Base-by-base conservation (phyloP, 495 filamentous ascomycete genomes). In the Podospora bellae-mahoneyi region DNA sequence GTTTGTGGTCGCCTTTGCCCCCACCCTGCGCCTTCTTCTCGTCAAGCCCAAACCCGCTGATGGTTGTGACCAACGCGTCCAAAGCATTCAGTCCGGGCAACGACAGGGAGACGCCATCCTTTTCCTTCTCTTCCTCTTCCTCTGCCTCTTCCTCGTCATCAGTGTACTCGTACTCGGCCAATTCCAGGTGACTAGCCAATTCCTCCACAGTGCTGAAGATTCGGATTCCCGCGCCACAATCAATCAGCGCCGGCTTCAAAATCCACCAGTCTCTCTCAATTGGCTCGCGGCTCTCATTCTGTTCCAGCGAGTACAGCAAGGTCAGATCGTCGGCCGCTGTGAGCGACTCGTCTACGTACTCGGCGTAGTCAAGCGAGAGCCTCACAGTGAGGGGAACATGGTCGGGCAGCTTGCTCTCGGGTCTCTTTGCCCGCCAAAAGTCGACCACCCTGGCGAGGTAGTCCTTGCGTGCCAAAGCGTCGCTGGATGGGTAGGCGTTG, bases 171-270 rank as follows among this genome's bases (percentile, higher is more conserved):
- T 74, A 67, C 67, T 88, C 87, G 84, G 89, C 92, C 64, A 88
- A 84, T 68, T 90, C 87, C 67, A 93, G 91, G 34, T 93, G 89
- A 48, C 81, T 82, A 15, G 79, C 82, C 16, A 94, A 78, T 69
- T 92, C 87, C 48, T 85, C 83, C 69, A 89, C 85, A 55, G 84
- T 88, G 73, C 84, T 88, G 77, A 94, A 94, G 5, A 94, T 79
- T 19, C 90, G 81, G 65, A 94, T 90, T 15, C 91, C 91, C 70
- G 92, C 89, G 7, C 91, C 91, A 5, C 90, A 84, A 68, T 93
- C 91, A 76, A 89, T 91, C 89, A 94, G 92, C 0, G 90, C 86
- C 0, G 91, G 91, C 70, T 94, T 94, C 48, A 93, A 77, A 65
- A 93, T 92, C 91, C 91, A 94, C 89, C 90, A 94, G 75, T 90